Base-by-base conservation (phyloP, 129 eudicot genomes). In the Silybum marianum region DNA sequence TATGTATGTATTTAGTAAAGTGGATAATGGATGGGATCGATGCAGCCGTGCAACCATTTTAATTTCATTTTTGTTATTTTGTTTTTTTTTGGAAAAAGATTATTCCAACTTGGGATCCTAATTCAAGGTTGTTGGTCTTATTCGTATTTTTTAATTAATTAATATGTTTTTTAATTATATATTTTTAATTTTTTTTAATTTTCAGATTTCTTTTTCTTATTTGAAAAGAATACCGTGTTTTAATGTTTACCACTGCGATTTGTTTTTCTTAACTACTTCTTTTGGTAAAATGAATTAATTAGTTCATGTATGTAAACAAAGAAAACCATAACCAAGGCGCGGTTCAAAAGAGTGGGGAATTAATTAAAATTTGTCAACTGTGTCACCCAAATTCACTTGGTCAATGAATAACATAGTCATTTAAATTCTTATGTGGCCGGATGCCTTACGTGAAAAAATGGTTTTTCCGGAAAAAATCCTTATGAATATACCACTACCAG, bases 11-110 rank as follows among this genome's bases (percentile, higher is more conserved):
- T 32, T 32, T 2, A n/a, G 51, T 40, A n/a, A 65, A 74, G 80
- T 74, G 75, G 78, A 73, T 74, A 69, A 1, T 81, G 72, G 80
- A 73, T 80, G 40, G 62, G 79, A 81, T 67, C 22, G 80, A 73
- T 74, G 84, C 84, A 74, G 75, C 67, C 84, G 84, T 73, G 79
- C 74, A 65, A 73, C 74, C 11, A 7, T 25, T 65, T 40, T 63
- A 4, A 18, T 58, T 54, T 54, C 65, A 54, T 0, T 30, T 42
- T 78, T 18, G 25, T 36, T 63, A 22, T 58, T 58, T 6, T 58
- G 6, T 7, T 58, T 7, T 58, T 58, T 58, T 58, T 58, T n/a
- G 66, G 66, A 58, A 58, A 58, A 58, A n/a, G 23, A 58, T 58
- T 21, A 58, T 58, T n/a, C 66, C 23, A 58, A 58, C 10, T 58